Evolutionary conservation across 495 filamentous ascomycete genomes (phyloP).

Genomic region (Tricharina praecox): DNA sequence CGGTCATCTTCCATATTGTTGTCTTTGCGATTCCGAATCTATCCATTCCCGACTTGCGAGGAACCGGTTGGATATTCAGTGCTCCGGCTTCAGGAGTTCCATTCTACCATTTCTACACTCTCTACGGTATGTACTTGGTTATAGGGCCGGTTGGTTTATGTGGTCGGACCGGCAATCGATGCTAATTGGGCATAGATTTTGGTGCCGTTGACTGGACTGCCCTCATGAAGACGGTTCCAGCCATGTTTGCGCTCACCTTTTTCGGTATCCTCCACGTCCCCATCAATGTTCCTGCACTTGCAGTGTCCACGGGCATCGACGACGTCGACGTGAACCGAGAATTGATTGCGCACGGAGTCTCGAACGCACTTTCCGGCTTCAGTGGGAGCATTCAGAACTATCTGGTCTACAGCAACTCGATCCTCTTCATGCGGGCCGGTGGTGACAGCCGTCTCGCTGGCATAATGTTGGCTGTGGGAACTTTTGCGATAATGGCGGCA

Average conservation of each 20-base stretch:
- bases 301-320: constrained; percentile 75
- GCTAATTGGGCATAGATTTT: constrained; percentile 40
- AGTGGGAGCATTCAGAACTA: constrained; percentile 93
- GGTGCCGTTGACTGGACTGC: constrained; percentile 61
- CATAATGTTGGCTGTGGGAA: constrained; percentile 64
- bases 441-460: constrained; percentile 75
- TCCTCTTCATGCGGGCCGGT: constrained; percentile 85
- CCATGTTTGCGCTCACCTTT: constrained; percentile 95
- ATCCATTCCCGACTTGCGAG: constrained; percentile 43
- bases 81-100: constrained; percentile 67
- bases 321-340: constrained; percentile 81
- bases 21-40: constrained; percentile 48
- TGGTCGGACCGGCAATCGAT: neutral
- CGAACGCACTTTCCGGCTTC: constrained; percentile 74
- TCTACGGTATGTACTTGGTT: constrained; percentile 84
- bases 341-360: constrained; percentile 80
- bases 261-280: constrained; percentile 94
- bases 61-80: constrained; percentile 76
- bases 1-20: constrained; percentile 64
- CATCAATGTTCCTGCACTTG: constrained; percentile 89
- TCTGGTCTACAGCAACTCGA: constrained; percentile 86
- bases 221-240: constrained; percentile 61
- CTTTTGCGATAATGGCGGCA: constrained; percentile 61
- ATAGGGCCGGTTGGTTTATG: too few relatives aligned
- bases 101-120: constrained; percentile 91